Evolutionary conservation across 2,329 filamentous ascomycete species (phyloP).

Genomic region (Cercospora zeina): DNA sequence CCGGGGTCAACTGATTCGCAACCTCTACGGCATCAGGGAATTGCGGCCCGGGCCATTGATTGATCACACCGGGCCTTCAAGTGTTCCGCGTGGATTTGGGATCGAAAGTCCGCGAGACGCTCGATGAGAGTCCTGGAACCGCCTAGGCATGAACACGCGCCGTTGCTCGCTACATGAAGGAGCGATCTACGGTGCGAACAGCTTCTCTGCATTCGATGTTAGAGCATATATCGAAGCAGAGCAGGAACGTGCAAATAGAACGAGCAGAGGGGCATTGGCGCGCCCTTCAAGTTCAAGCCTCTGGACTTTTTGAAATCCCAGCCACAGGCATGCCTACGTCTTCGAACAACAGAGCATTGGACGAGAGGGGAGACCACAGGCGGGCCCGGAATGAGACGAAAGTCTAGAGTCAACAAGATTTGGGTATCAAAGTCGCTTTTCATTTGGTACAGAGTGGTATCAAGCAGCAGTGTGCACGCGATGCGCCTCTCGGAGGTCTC

Average conservation of each 20-base stretch:
- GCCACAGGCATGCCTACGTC: background rate
- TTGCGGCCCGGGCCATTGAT: too few species aligned
- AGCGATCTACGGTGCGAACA: too few species aligned
- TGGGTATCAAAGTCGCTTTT: background rate
- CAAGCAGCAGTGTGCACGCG: background rate
- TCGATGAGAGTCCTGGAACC: too few species aligned
- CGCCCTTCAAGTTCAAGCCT: background rate
- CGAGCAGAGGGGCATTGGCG: background rate
- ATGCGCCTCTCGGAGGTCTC: slow-evolving; percentile 2
- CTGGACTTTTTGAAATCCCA: background rate
- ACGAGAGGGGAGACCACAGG: background rate
- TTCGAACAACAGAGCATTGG: background rate
- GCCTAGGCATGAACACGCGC: too few species aligned
- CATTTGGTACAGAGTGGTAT: slow-evolving; percentile 1
- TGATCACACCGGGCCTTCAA: too few species aligned
- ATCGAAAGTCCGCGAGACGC: too few species aligned
- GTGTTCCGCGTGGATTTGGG: too few species aligned
- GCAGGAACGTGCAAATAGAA: background rate
- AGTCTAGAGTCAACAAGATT: background rate
- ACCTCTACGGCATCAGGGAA: too few species aligned
- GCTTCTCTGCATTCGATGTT: background rate
- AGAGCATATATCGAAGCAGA: background rate
- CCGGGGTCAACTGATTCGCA: too few species aligned
- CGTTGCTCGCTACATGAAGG: too few species aligned
- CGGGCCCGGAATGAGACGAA: background rate